phyloP scores from a whole-genome alignment of 225 moss, liverwort and hornwort genomes.

The Sphagnum tenellum region DNA sequence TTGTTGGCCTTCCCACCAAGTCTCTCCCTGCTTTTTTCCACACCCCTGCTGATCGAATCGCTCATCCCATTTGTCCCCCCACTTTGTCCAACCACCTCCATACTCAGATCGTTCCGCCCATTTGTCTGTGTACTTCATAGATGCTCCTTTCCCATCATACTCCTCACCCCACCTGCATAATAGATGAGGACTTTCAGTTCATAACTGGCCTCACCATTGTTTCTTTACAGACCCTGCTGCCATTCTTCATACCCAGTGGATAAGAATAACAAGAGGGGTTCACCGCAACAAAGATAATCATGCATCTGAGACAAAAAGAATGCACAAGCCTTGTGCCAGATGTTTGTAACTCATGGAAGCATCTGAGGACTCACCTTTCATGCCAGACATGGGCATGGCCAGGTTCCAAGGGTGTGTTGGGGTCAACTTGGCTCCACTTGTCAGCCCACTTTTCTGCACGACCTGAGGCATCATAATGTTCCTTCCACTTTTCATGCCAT shows the following conservation, averaged over 20 bases:
- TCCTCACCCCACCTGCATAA: conserved; percentile 82
- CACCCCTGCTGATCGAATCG: conserved; percentile 56
- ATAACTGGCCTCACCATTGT: no score
- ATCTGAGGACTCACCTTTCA: conserved; percentile 47
- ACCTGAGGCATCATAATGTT: conserved; percentile 84
- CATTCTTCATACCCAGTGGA: no score
- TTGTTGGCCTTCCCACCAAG: conserved; percentile 69
- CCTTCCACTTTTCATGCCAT: conserved; percentile 99
- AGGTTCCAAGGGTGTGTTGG: conserved; percentile 56
- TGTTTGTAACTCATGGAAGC: not conserved
- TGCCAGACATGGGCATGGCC: conserved; percentile 97
- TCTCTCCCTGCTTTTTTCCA: conserved; percentile 88
- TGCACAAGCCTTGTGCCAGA: not conserved
- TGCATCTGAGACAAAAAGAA: not conserved
- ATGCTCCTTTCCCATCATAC: conserved; percentile 81
- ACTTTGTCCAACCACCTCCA: conserved; percentile 66
- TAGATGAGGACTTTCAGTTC: no score
- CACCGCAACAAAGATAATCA: no score
- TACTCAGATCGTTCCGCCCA: conserved; percentile 85
- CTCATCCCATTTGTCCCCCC: conserved; percentile 99
- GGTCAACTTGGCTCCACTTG: conserved; percentile 88
- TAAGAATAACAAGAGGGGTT: no score
- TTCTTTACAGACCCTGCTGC: no score
- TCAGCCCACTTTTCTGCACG: conserved; percentile 92
- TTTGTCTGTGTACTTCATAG: conserved; percentile 96